A percentile compares a stretch with the other conserved stretches of the same genome.
Evolutionary conservation across 2,329 filamentous ascomycete genomes (phyloP).

Genomic region (Pseudonectria foliicola): DNA sequence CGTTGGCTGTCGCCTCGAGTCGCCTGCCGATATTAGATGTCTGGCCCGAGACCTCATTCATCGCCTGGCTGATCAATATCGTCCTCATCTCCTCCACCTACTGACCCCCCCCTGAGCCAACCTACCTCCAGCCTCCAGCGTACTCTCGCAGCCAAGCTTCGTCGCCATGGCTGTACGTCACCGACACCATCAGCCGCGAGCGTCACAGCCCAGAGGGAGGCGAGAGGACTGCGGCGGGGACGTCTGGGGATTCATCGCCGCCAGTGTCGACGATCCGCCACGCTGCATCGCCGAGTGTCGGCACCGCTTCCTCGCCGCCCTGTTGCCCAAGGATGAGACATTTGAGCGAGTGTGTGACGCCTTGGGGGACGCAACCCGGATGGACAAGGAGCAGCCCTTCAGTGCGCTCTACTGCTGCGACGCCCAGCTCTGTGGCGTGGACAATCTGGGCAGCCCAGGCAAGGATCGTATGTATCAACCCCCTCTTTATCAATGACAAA

Average conservation of each 20-base stretch:
- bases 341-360: slow-evolving; percentile 26
- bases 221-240: slow-evolving; percentile 13
- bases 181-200: too few species aligned
- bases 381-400: slow-evolving; percentile 26
- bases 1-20: slow-evolving; percentile 12
- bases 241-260: slow-evolving; percentile 24
- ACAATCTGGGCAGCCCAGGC: slow-evolving; percentile 22
- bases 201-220: too few species aligned
- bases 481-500: background rate
- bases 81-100: slow-evolving; percentile 7
- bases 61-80: slow-evolving; percentile 4
- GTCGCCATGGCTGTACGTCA: slow-evolving; percentile 4
- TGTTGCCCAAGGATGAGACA: slow-evolving; percentile 22
- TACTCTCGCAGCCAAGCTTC: background rate
- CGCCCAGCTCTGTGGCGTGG: slow-evolving; percentile 41
- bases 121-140: background rate
- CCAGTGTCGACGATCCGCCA: slow-evolving; percentile 23
- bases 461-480: slow-evolving; percentile 36
- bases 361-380: slow-evolving; percentile 19
- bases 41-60: slow-evolving; percentile 13
- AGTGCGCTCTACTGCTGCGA: slow-evolving; percentile 47
- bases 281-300: slow-evolving; percentile 30
- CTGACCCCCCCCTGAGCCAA: slow-evolving; percentile 4
- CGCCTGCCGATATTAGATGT: slow-evolving; percentile 8
- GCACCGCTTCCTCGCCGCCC: slow-evolving; percentile 22